Base-by-base conservation (phyloP, 352 stramenopile genomes). In the Phytopythium litorale region DNA sequence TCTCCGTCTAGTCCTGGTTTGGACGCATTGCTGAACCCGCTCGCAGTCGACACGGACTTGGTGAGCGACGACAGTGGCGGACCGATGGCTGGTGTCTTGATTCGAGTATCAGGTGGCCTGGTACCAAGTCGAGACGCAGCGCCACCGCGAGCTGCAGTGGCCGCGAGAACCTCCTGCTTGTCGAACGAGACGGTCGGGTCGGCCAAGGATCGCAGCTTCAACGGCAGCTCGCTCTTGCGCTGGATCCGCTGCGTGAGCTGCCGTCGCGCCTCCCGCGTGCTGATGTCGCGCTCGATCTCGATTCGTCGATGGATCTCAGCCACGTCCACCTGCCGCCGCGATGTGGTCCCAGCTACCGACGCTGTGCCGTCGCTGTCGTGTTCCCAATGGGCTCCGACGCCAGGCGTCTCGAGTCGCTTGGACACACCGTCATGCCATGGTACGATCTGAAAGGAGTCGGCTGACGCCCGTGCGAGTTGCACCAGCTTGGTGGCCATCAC, bases 171-270 rank as follows among this genome's bases (percentile, higher is more conserved):
- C 40, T 87, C 75, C 42, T 88, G 75, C 28, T 64, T 66, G 18
- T 88, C 79, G 2, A 86, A 55, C 6, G 79, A 87, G 18, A 88
- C 56, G 0, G 40, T 71, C 16, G 79, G 79, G 23, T 88, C 79
- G 33, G 60, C 75, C 33, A 85, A 60, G 33, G 79, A 87, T 0
- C 79, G 75, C 32, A 88, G 46, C 55, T 84, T 83, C 11, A 85
- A 54, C 37, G 72, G 71, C 5, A 84, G 18, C 7, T 75, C 66
- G 4, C 58, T 65, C 42, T 76, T 87, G 23, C 79, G 79, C 6
- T 68, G 65, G 12, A 80, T 63, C 18, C 73, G 58, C 5, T 72
- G 63, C 1, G 71, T 70, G 2, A 77, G 67, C 7, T 68, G 68
- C 25, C 76, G 64, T 2, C 69, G 53, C 2, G 56, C 70, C 42